Conservation (phyloP, 495 filamentous ascomycete genomes). For the Sphaerosporella brunnea region DNA sequence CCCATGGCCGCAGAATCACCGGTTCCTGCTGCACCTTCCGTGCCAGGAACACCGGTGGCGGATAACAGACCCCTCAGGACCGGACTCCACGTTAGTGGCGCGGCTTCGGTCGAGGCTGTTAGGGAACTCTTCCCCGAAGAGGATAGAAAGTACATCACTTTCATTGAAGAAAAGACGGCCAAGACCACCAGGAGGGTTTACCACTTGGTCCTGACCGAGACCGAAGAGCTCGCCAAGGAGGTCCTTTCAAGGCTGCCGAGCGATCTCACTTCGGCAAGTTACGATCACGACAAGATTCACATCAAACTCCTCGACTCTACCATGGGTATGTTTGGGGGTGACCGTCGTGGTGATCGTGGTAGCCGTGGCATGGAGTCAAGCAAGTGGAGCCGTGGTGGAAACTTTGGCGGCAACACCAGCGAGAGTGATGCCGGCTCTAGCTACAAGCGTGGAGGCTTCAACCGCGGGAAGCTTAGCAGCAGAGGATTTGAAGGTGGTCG, state of each 20-base stretch:
- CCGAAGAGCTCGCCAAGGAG: conserved; percentile 54
- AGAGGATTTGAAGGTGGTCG: conserved; percentile 26
- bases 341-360: conserved; percentile 45
- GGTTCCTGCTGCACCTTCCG: conserved; percentile 15
- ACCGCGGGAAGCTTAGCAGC: conserved; percentile 31
- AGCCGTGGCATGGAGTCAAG: conserved; percentile 60
- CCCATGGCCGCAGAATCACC: conserved; percentile 19
- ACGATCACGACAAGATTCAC: conserved; percentile 48
- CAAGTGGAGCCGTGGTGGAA: conserved; percentile 33
- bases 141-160: conserved; percentile 56
- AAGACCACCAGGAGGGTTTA: conserved; percentile 54
- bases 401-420: conserved; percentile 42
- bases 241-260: conserved; percentile 53
- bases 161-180: conserved; percentile 39
- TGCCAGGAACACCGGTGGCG: conserved; percentile 24
- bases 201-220: conserved; percentile 65
- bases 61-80: conserved; percentile 28
- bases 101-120: conserved; percentile 57
- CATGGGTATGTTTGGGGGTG: conserved; percentile 33
- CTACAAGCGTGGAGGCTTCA: conserved; percentile 34
- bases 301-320: conserved; percentile 68
- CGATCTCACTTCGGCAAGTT: conserved; percentile 47
- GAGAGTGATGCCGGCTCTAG: conserved; percentile 44
- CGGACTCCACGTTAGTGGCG: conserved; percentile 72
- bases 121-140: conserved; percentile 65